Percentiles rank a stretch among this genome's conserved stretches.
Conservation (phyloP, 768 basidiomycete species). For the Candolleomyces eurysporus region DNA sequence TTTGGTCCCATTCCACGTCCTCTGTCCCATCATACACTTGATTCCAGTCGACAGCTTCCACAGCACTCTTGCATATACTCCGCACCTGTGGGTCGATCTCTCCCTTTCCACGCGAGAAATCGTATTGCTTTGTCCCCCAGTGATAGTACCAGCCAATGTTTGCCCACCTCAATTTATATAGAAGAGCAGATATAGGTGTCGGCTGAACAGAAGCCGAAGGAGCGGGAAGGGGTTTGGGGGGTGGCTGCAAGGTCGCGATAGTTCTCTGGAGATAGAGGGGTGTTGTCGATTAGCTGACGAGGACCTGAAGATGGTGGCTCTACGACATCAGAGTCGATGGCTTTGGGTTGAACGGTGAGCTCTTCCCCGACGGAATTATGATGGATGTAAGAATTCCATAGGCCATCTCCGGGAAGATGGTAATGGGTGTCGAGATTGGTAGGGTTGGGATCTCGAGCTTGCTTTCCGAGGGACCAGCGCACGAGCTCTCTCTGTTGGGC, state of each 20-base stretch:
- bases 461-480: slow-evolving; percentile 69
- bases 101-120: slow-evolving; percentile 71
- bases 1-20: slow-evolving; percentile 40
- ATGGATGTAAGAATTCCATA: slow-evolving; percentile 67
- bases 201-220: slow-evolving; percentile 64
- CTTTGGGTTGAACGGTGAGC: slow-evolving; percentile 47
- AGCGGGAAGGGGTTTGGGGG: slow-evolving; percentile 58
- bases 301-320: slow-evolving; percentile 44
- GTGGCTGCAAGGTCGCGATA: slow-evolving; percentile 49
- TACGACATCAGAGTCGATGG: slow-evolving; percentile 23
- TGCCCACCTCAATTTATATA: slow-evolving; percentile 87
- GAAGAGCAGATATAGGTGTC: slow-evolving; percentile 48
- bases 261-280: slow-evolving; percentile 58
- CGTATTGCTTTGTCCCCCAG: slow-evolving; percentile 95
- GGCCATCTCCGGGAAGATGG: slow-evolving; percentile 62
- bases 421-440: slow-evolving; percentile 93
- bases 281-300: slow-evolving; percentile 69
- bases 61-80: slow-evolving; percentile 60
- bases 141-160: slow-evolving; percentile 97
- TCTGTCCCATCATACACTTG: slow-evolving; percentile 48
- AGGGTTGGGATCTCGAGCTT: slow-evolving; percentile 78
- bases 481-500: slow-evolving; percentile 66
- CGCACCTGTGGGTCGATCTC: slow-evolving; percentile 57
- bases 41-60: slow-evolving; percentile 67
- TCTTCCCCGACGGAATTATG: slow-evolving; percentile 27